These are phyloP conservation scores for Fusarium veterinarium DNA, from an alignment of 2,329 filamentous ascomycete species.

Conservation along the genomic window DNA sequence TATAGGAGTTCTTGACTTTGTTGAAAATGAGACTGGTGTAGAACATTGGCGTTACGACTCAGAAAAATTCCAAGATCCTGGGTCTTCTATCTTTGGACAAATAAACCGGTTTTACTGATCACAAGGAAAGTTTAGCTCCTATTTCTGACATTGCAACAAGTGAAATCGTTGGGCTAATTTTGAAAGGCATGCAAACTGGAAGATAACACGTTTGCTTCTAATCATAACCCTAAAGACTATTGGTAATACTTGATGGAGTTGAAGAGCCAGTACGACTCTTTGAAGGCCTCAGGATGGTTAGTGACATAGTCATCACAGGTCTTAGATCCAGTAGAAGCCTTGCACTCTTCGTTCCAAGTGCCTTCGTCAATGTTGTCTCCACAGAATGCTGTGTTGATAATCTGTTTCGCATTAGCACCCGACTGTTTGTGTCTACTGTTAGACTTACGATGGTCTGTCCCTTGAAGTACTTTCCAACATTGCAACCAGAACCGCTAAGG, in stretches of 20 bases:
- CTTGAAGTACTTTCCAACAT: constrained; percentile 73
- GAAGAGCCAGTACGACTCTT: constrained; percentile 7
- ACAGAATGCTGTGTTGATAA: constrained; percentile 81
- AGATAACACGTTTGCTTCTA: rapidly evolving
- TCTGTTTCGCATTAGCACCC: background rate
- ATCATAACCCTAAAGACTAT: background rate
- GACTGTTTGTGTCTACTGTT: rapidly evolving
- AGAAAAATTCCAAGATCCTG: too few species aligned
- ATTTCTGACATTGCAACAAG: too few species aligned
- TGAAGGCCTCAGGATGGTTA: constrained; percentile 63
- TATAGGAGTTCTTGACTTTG: constrained; percentile 2
- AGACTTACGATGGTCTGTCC: constrained; percentile 12
- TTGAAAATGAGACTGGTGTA: background rate
- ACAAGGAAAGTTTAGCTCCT: background rate
- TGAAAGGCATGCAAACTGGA: too few species aligned
- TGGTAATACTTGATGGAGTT: constrained; percentile 19
- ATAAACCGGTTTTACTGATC: background rate
- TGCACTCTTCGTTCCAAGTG: constrained; percentile 27
- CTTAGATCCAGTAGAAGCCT: constrained; percentile 50
- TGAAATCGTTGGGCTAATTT: background rate
- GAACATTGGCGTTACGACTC: constrained; percentile 12
- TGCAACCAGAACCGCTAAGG: constrained; percentile 69
- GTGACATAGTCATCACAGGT: constrained; percentile 78
- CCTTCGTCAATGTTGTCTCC: constrained; percentile 61
- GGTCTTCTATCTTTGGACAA: rapidly evolving